Evolutionary conservation across 1,284 basidiomycete genomes (phyloP), one percentile per base, ranked within the genome.

Genomic region (Xanthoconium separans): DNA sequence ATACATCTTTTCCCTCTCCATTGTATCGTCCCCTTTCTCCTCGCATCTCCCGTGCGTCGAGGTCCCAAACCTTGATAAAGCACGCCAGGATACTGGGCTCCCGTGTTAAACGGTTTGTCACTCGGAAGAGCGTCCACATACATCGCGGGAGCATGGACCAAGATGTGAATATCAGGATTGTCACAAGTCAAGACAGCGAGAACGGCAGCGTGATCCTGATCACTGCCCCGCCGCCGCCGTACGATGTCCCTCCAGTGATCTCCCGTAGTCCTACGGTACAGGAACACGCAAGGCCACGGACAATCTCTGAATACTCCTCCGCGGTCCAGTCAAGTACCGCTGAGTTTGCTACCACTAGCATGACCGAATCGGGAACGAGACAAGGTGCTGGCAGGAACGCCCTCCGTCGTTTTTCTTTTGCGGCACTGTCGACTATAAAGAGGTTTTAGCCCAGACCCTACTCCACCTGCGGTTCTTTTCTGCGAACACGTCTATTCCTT

Each of bases 141-240:
- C 50, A 58, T 49, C 53, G 46, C 49, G 30, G 42, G 33, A 61
- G 55, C 41, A 64, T 67, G 59, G 65, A 67, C 53, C 55, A 55
- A 43, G 55, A 47, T 27, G 50, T 61, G 41, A 59, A 34, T 31
- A 58, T 64, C 10, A 59, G 56, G 39, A 40, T 66, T 20, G 47
- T 60, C 50, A 55, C 66, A 8, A 56, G 45, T 20, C 65, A 57
- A 39, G 70, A 68, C 31, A 71, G 70, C 43, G 70, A 64, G 34
- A 56, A 65, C 31, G 70, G 55, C n/a, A 69, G 67, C 44, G 62
- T 71, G 37, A 62, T 70, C 44, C 41, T 71, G 49, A 69, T 71
- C 57, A 57, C 53, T 44, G 69, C 66, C 16, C 67, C 61, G 31
- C 61, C 67, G 16, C 61, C 58, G 15, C 59, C 67, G 29, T 68